phyloP scores from a whole-genome alignment of 768 basidiomycete genomes.

The Favolaschia claudopus region DNA sequence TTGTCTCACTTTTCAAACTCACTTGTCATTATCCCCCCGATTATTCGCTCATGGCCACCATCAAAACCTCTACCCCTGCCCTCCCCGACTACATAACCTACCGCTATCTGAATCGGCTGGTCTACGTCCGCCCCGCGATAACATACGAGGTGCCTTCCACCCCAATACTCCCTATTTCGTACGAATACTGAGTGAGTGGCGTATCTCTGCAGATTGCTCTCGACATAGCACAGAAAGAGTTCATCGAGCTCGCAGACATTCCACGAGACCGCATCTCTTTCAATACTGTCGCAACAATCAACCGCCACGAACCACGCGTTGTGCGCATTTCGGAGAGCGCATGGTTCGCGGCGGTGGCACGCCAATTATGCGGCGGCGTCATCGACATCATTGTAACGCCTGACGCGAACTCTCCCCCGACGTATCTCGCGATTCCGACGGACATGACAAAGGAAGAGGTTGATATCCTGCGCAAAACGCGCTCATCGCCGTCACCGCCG shows the following conservation, averaged over 20 bases:
- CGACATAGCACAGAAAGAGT: constrained; percentile 57
- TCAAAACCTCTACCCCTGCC: constrained; percentile 26
- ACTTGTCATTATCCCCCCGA: background rate
- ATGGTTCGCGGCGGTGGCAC: constrained; percentile 52
- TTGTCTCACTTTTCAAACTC: background rate
- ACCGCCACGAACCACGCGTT: constrained; percentile 37
- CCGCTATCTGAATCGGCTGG: constrained; percentile 48
- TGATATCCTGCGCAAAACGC: constrained; percentile 27
- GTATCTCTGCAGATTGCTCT: constrained; percentile 43
- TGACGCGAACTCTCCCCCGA: constrained; percentile 46
- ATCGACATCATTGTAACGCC: constrained; percentile 52
- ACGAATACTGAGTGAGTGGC: background rate
- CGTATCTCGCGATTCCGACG: constrained; percentile 48
- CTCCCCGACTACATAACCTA: constrained; percentile 60
- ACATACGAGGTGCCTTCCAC: constrained; percentile 50
- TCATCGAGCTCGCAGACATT: constrained; percentile 47
- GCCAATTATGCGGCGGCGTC: constrained; percentile 54
- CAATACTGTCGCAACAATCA: constrained; percentile 42
- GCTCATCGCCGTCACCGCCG: constrained; percentile 35
- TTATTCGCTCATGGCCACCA: constrained; percentile 19
- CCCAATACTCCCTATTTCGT: background rate
- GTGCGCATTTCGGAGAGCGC: constrained; percentile 61
- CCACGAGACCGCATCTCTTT: constrained; percentile 54
- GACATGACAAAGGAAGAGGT: constrained; percentile 29
- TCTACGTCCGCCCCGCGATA: constrained; percentile 56